Evolutionary conservation across 176 grass and related monocot species (phyloP).

Genomic region (Lolium multiflorum): DNA sequence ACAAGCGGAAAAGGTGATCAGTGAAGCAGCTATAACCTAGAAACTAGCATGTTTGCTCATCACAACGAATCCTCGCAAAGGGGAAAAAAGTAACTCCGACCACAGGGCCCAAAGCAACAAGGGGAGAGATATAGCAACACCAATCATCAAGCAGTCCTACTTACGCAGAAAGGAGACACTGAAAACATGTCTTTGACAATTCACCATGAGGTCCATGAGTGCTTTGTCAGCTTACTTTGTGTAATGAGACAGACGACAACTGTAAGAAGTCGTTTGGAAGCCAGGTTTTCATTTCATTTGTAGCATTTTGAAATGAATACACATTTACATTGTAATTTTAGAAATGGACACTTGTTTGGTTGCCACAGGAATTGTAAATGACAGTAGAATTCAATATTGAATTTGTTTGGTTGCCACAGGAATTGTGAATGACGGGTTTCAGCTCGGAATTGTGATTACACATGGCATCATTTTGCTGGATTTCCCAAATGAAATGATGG

Average conservation of each 20-base stretch:
- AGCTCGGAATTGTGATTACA: too few relatives aligned
- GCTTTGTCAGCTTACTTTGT: neutral
- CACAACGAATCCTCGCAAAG: neutral
- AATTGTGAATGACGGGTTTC: too few relatives aligned
- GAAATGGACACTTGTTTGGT: too few relatives aligned
- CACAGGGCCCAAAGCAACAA: neutral
- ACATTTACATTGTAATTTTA: too few relatives aligned
- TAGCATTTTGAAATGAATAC: too few relatives aligned
- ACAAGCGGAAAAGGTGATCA: constrained; percentile 39
- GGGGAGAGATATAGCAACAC: neutral
- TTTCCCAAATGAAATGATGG: too few relatives aligned
- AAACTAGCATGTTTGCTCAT: constrained; percentile 19
- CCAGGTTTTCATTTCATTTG: too few relatives aligned
- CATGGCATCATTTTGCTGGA: too few relatives aligned
- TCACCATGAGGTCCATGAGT: neutral
- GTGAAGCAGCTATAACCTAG: constrained; percentile 6
- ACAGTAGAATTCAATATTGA: too few relatives aligned
- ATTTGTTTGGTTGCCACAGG: too few relatives aligned
- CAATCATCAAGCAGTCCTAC: neutral
- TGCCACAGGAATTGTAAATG: too few relatives aligned
- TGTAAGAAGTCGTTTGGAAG: neutral
- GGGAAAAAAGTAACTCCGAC: neutral
- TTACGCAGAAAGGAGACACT: neutral
- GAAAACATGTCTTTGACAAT: neutral
- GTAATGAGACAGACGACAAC: neutral